Base-by-base conservation (phyloP, 2,329 filamentous ascomycete genomes). In the Neonectria sp. region DNA sequence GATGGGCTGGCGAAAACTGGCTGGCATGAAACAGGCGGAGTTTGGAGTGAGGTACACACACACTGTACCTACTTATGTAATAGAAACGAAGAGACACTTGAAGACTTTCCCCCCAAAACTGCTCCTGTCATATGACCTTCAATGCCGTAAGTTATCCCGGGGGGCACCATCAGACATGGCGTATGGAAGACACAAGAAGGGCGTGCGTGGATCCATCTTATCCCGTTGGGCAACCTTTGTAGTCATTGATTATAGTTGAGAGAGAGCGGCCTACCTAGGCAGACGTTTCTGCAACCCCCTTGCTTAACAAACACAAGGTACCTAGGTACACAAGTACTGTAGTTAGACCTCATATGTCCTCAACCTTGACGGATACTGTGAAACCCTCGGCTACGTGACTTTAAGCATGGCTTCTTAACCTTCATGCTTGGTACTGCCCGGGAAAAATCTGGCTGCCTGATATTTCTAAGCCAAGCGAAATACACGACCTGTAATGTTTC, bases 21-120 rank as follows among this genome's bases (percentile, higher is more conserved):
- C 46, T 61, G 53, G 69, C 55, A 49, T 56, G 52, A 58, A 17
- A 60, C 62, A 63, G 45, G 55, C 46, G 66, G 69, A 71, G 60
- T 71, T 68, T 69, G 55, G 68, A 70, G 67, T 68, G 57, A 57
- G 56, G 67, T 60, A 62, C 51, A 56, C 49, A 62, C 51, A 56
- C 49, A 59, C 51, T 40, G 61, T 62, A 49, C 51, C 43, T 35
- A 52, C 53, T 52, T 66, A 49, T 62, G 53, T 61, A 66, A 66
- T 66, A 62, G 58, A 66, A 49, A 62, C 53, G 58, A 61, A 60
- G 63, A 61, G 40, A 57, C 46, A 52, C 35, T 51, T 48, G 63
- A 62, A 57, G 11, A 24, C 29, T 35, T 37, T 21, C 21, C 6
- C 21, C 12, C 31, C 7, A 12, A 3, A 53, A 24, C 17, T 24